Evolutionary conservation across 2,329 filamentous ascomycete species (phyloP).

Genomic region (Monosporascus cannonballus): DNA sequence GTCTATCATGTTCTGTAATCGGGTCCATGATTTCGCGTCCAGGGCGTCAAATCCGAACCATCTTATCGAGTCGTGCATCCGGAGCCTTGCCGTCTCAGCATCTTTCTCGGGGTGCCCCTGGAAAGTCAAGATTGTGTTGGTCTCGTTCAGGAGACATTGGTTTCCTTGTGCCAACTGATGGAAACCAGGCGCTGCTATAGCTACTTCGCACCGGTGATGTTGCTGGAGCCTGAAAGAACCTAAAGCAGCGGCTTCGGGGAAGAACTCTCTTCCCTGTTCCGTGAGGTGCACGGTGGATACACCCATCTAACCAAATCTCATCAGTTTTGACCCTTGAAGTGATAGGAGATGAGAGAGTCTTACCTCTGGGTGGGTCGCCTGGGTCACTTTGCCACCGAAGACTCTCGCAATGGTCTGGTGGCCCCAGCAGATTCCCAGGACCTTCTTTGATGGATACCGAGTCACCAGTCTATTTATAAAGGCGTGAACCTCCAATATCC

Average conservation of each 20-base stretch:
- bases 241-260: constrained; percentile 18
- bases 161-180: constrained; percentile 28
- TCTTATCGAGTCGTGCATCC: constrained; percentile 28
- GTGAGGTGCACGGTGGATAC: constrained; percentile 32
- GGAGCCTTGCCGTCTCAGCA: constrained; percentile 29
- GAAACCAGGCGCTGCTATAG: constrained; percentile 26
- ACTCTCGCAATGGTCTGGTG: constrained; percentile 36
- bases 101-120: constrained; percentile 41
- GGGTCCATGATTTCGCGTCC: constrained; percentile 23
- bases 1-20: constrained; percentile 22
- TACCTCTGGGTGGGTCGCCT: constrained; percentile 32
- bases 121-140: constrained; percentile 34
- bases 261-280: constrained; percentile 30
- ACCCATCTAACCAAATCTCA: constrained; percentile 22
- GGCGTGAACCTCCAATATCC: constrained; percentile 34
- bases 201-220: constrained; percentile 36
- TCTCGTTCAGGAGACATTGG: constrained; percentile 32
- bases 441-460: constrained; percentile 24
- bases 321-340: neutral
- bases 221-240: constrained; percentile 29
- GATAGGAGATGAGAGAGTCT: constrained; percentile 2
- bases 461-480: constrained; percentile 30
- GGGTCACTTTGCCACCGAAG: constrained; percentile 32
- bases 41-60: constrained; percentile 31
- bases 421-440: constrained; percentile 42